A percentile compares a stretch with the other conserved stretches of the same genome.
phyloP scores from a whole-genome alignment of 768 basidiomycete species.

The Thelephora aurantiotincta region DNA sequence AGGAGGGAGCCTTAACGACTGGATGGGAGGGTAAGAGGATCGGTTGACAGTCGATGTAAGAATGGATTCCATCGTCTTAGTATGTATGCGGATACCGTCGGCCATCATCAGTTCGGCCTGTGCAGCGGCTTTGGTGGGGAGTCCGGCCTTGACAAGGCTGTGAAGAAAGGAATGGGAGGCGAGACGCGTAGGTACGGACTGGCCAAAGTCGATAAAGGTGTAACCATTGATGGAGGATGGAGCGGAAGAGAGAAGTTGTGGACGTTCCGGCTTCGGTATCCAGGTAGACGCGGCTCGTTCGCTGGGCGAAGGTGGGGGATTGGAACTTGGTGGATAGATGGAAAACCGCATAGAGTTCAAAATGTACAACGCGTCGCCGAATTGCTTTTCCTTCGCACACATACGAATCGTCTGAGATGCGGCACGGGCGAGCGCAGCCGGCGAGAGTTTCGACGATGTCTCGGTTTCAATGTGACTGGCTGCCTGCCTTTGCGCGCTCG shows the following conservation, averaged over 20 bases:
- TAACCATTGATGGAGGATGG: constrained; percentile 17
- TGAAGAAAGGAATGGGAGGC: constrained; percentile 54
- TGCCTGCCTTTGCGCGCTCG: too few relatives aligned
- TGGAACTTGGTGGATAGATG: constrained; percentile 5
- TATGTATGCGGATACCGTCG: constrained; percentile 34
- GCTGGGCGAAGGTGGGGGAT: constrained; percentile 12
- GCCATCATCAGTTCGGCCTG: constrained; percentile 39
- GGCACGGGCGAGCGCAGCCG: constrained; percentile 17
- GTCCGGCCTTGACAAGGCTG: constrained; percentile 38
- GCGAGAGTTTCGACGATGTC: not conserved
- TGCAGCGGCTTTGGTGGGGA: constrained; percentile 30
- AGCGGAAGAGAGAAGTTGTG: constrained; percentile 1
- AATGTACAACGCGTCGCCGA: constrained; percentile 39
- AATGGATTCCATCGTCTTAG: constrained; percentile 33
- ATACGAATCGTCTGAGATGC: constrained; percentile 40
- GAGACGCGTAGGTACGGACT: constrained; percentile 40
- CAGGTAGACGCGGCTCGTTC: constrained; percentile 8
- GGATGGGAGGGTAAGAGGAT: constrained; percentile 11
- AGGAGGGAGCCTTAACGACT: constrained; percentile 3
- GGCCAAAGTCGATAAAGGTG: constrained; percentile 31
- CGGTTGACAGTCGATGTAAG: constrained; percentile 14
- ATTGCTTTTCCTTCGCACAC: constrained; percentile 16
- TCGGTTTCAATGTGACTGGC: constrained; percentile 1
- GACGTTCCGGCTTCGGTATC: constrained; percentile 2
- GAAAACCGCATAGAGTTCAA: constrained; percentile 44